Conservation (phyloP, 257 asterid genomes). For the Thymus quinquecostatus region DNA sequence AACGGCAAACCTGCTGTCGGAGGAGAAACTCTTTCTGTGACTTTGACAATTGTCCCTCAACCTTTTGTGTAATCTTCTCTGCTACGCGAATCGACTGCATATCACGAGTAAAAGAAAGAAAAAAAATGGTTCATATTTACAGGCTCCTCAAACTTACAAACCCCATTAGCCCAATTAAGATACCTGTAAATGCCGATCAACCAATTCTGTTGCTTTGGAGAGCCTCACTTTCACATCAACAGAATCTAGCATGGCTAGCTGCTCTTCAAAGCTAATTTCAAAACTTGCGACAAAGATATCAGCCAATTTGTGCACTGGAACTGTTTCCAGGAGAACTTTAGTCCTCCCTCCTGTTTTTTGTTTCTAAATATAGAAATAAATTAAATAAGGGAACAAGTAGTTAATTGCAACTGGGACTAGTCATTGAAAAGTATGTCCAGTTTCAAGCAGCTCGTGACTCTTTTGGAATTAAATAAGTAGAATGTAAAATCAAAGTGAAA, state of each 20-base stretch:
- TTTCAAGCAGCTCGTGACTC: slow-evolving; percentile 14
- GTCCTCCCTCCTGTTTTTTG: slow-evolving; percentile 96
- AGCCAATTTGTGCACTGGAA: slow-evolving; percentile 97
- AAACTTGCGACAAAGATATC: slow-evolving; percentile 99
- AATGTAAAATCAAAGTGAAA: slow-evolving; percentile 26
- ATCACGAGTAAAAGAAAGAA: slow-evolving; percentile 23
- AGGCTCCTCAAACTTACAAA: slow-evolving; percentile 33
- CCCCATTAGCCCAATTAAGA: slow-evolving; percentile 31
- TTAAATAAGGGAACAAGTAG: slow-evolving; percentile 26
- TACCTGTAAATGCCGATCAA: slow-evolving; percentile 97
- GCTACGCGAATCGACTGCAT: slow-evolving; percentile 97
- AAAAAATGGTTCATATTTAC: slow-evolving; percentile 27
- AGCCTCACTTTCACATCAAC: slow-evolving; percentile 94
- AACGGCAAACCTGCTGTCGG: slow-evolving; percentile 89
- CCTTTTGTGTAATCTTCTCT: slow-evolving; percentile 97
- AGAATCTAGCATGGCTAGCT: slow-evolving; percentile 92
- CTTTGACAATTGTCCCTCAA: slow-evolving; percentile 98
- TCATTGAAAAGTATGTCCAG: slow-evolving; percentile 18
- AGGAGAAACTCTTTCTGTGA: slow-evolving; percentile 98
- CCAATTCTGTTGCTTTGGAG: slow-evolving; percentile 93
- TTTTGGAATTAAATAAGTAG: slow-evolving; percentile 8
- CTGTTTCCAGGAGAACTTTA: slow-evolving; percentile 94
- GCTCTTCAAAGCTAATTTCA: slow-evolving; percentile 98
- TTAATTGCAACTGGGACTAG: slow-evolving; percentile 7
- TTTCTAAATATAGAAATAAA: slow-evolving; percentile 56